phyloP scores from a whole-genome alignment of 2,329 filamentous ascomycete species.

The Ophiostoma pallidulum region DNA sequence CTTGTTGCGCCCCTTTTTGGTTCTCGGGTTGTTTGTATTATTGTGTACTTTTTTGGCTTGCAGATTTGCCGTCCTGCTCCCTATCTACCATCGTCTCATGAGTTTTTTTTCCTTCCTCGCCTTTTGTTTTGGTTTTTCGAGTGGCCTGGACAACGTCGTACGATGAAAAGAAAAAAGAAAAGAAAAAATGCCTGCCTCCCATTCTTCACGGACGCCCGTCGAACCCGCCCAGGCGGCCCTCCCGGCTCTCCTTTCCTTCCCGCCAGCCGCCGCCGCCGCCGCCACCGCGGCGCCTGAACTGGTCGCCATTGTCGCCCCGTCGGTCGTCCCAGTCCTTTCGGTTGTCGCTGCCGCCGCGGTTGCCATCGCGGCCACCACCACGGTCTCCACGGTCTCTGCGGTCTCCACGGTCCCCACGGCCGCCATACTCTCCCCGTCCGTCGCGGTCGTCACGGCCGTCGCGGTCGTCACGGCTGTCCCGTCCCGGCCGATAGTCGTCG shows the following conservation, averaged over 20 bases:
- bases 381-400: background rate
- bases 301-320: conserved; percentile 2
- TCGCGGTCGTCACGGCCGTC: background rate
- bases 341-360: background rate
- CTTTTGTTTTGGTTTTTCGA: no score
- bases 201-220: conserved; percentile 1
- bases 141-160: background rate
- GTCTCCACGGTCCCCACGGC: background rate
- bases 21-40: no score
- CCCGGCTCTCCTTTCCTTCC: conserved; percentile 6
- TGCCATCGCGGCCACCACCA: background rate
- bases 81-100: no score
- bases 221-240: conserved; percentile 9
- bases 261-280: no score
- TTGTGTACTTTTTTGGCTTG: no score
- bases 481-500: conserved; percentile 3
- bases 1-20: no score
- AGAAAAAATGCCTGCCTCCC: background rate
- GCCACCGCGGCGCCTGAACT: no score
- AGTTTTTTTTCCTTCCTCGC: no score
- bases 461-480: background rate
- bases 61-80: no score
- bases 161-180: no score
- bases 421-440: background rate
- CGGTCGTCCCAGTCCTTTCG: conserved; percentile 1